Base-by-base conservation (phyloP, 78 protist species). In the Dictyostelium intermedium region DNA sequence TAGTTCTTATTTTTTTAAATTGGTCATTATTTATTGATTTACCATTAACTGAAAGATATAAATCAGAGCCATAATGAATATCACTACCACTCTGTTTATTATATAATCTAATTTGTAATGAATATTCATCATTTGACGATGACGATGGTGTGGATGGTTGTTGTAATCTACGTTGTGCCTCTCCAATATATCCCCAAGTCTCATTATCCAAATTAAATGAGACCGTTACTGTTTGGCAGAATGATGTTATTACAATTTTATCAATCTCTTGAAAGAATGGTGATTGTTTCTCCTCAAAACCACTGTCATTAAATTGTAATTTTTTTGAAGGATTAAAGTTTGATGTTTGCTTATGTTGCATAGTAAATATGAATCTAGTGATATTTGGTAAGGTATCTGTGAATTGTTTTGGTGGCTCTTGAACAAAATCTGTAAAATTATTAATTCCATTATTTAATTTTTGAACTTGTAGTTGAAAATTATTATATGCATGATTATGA, bases 1-100 rank as follows among this genome's bases (percentile, higher is more conserved):
- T 60, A 11, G 32, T 60, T 25, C 89, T 35, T 5, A 83, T 66
- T 13, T 83, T 83, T 66, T 83, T 83, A 35, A 82, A 45, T 76
- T 39, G 61, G 2, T 41, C 60, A 10, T 7, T 18, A 23, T 43
- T 14, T 9, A 32, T 14, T 13, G 35, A 18, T n/a, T 77, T 77
- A 14, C 32, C 60, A 77, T 77, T 77, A 5, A 77, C n/a, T 0
- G 20, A 7, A 13, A 77, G 9, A 3, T 10, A 14, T 43, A 77
- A 20, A n/a, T 77, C 61, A 3, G 34, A 23, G 20, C 45, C 53
- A n/a, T 77, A 77, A 23, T 39, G 50, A 39, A 77, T 27, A 43
- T 77, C 82, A 10, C 32, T 4, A 41, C 27, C 27, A n/a, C 53
- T 41, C 9, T 77, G 34, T 25, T 25, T 77, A 23, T 77, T 77